Base-by-base conservation (phyloP, 139 green algal species). In the Ettlia oleoabundans region DNA sequence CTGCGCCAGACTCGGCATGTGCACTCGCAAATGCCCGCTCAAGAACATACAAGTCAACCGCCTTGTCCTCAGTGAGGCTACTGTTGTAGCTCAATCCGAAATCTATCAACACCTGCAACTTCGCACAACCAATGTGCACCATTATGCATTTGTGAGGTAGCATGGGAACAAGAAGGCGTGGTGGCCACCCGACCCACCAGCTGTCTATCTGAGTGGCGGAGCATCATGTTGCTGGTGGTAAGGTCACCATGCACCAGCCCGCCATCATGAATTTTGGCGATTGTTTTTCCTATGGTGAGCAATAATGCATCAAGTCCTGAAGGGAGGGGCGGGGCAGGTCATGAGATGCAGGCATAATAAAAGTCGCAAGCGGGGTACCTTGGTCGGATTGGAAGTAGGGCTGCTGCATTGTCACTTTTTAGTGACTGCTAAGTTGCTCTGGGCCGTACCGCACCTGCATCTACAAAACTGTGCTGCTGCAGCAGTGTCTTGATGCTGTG, bases 201-300 rank as follows among this genome's bases (percentile, higher is more conserved):
- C 35, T 80, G 52, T 6, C 33, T 33, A 61, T 64, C 58, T 6
- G 35, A 35, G 30, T 33, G 28, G 6, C 87, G 81, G 33, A 98
- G 76, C 42, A 98, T 81, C 75, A 98, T 91, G 80, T 98, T 97
- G 76, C 83, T 94, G 40, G 94, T 96, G 32, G 95, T 96, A n/a
- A 98, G 89, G 87, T 98, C 92, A 43, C 96, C 95, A 79, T 98
- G 96, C 32, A 98, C 88, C 69, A 98, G 70, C 35, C 91, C 91
- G 22, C 93, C 95, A 86, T 98, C 96, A 76, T 98, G 96, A 75
- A 98, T 51, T 42, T 62, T 73, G 1, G 96, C 95, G 28, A 98
- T 69, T 9, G 77, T 40, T 10, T 47, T 38, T 2, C 95, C 95
- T 15, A 98, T 89, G 37, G 85, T 71, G 6, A 51, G 24, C 73